Percentiles rank a stretch among this genome's conserved stretches.
These are phyloP conservation scores for Arthrobotrys sphaeroides DNA, from an alignment of 2,329 filamentous ascomycete genomes.

Conservation along the genomic window DNA sequence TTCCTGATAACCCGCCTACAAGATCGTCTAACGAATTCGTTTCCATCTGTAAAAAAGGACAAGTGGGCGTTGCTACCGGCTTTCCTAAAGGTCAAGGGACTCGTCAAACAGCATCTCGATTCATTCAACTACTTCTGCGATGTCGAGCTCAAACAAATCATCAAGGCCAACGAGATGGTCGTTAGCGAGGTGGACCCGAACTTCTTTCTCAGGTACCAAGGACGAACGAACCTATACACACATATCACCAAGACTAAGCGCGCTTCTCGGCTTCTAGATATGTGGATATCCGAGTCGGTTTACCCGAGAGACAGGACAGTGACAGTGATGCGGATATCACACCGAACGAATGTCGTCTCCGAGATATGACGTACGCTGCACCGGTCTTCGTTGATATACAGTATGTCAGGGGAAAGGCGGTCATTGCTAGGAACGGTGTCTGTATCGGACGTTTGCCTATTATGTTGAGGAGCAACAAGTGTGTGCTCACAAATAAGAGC, in stretches of 20 bases:
- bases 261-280: conserved; percentile 63
- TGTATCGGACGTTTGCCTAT: conserved; percentile 91
- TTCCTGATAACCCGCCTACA: not conserved
- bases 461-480: conserved; percentile 96
- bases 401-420: conserved; percentile 82
- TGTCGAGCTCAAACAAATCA: conserved; percentile 94
- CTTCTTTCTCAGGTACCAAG: conserved; percentile 81
- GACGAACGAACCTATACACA: not conserved
- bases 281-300: conserved; percentile 86
- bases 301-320: conserved; percentile 78
- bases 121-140: conserved; percentile 99
- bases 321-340: conserved; percentile 79
- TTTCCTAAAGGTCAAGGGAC: conserved; percentile 96
- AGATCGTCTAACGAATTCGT: not conserved
- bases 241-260: not conserved
- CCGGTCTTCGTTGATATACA: conserved; percentile 92
- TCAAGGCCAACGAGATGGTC: conserved; percentile 87
- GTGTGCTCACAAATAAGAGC: conserved; percentile 81
- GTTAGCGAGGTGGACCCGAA: conserved; percentile 90
- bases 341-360: conserved; percentile 93
- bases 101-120: conserved; percentile 97
- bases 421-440: conserved; percentile 77
- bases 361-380: conserved; percentile 97
- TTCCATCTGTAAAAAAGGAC: conserved; percentile 71
- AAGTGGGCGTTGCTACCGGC: conserved; percentile 97